Conservation (phyloP, 352 stramenopile species). For the Phytopythium litorale region DNA sequence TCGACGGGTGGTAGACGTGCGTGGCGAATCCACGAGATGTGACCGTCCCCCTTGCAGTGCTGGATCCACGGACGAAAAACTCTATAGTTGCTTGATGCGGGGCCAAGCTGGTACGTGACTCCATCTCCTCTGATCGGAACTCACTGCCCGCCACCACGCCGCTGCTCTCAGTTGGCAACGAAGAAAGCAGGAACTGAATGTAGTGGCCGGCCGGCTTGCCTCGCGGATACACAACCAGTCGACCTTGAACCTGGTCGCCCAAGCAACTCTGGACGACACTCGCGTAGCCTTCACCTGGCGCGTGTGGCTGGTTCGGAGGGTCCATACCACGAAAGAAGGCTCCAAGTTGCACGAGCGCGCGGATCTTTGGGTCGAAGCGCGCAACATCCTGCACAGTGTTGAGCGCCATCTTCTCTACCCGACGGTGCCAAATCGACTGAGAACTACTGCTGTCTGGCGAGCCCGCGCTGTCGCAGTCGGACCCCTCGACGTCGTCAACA, state of each 20-base stretch:
- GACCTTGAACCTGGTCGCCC: constrained; percentile 29
- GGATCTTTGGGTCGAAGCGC: constrained; percentile 15
- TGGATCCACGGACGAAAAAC: constrained; percentile 42
- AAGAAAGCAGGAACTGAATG: constrained; percentile 54
- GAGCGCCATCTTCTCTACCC: constrained; percentile 12
- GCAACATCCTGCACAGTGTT: constrained; percentile 11
- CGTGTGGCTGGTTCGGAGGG: constrained; percentile 12
- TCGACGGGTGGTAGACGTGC: constrained; percentile 46
- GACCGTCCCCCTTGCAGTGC: constrained; percentile 14
- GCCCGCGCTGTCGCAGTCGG: constrained; percentile 3
- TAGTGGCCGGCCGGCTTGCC: constrained; percentile 47
- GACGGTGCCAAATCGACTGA: constrained; percentile 10
- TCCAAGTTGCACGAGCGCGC: constrained; percentile 5
- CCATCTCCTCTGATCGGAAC: not conserved
- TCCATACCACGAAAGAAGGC: not conserved
- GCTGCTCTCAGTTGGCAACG: constrained; percentile 2
- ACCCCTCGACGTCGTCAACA: constrained; percentile 45
- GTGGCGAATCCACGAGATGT: constrained; percentile 41
- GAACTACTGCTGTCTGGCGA: not conserved
- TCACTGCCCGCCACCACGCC: not conserved
- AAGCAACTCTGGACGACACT: constrained; percentile 23
- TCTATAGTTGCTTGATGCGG: constrained; percentile 18
- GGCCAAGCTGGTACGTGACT: constrained; percentile 5
- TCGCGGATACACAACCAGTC: constrained; percentile 47
- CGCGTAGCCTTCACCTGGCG: not conserved